Conservation (phyloP, 352 stramenopile genomes). For the Vaucheria bursata region DNA sequence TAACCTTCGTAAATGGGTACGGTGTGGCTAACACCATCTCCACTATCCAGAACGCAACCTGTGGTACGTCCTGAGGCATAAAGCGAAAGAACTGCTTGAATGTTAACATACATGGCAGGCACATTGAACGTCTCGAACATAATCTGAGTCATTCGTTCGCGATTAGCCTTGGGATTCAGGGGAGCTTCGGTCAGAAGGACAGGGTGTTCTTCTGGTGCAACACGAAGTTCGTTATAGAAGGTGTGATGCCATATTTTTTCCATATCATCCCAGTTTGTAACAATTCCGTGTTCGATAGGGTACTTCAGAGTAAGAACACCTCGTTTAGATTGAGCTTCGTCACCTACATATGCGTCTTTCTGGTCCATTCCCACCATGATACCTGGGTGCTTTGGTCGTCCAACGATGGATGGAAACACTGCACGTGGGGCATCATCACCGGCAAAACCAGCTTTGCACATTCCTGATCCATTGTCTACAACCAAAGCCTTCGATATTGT, state of each 20-base stretch:
- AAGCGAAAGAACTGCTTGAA: constrained; percentile 65
- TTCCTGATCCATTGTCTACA: too few relatives aligned
- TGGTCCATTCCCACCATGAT: constrained; percentile 1
- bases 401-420: constrained; percentile 57
- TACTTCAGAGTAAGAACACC: too few relatives aligned
- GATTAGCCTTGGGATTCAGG: constrained; percentile 78
- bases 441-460: too few relatives aligned
- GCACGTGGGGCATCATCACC: constrained; percentile 68
- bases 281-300: constrained; percentile 63
- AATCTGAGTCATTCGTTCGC: constrained; percentile 75
- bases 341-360: constrained; percentile 52
- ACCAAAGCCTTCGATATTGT: too few relatives aligned
- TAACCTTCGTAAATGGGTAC: constrained; percentile 91
- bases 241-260: constrained; percentile 72
- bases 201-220: constrained; percentile 15
- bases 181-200: constrained; percentile 78
- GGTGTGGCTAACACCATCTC: constrained; percentile 67
- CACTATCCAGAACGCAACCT: constrained; percentile 71
- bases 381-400: too few relatives aligned
- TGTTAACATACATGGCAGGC: constrained; percentile 73
- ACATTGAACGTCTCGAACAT: constrained; percentile 90
- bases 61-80: constrained; percentile 71
- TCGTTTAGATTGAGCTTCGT: too few relatives aligned
- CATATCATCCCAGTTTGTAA: constrained; percentile 71
- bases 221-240: constrained; percentile 53